Evolutionary conservation across 345 rosid genomes (phyloP).

Genomic region (Trapa bicornis): DNA sequence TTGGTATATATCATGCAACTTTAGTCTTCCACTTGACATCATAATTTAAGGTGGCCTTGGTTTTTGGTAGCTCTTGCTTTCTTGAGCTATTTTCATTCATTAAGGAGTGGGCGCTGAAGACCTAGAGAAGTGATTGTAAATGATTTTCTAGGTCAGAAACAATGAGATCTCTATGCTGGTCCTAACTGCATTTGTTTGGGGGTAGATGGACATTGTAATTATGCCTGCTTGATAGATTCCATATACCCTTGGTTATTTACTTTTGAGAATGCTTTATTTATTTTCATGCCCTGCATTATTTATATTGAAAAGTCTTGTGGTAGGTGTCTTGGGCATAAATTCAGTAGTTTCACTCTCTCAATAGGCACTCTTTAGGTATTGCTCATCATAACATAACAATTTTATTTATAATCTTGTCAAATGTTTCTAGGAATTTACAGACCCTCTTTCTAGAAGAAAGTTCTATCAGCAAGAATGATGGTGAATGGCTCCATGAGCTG

Average conservation of each 20-base stretch:
- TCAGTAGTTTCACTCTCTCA: background rate
- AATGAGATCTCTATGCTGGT: no score
- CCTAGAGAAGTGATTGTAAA: no score
- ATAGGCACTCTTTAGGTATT: background rate
- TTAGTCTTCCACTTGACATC: no score
- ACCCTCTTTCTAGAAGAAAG: constrained; percentile 83
- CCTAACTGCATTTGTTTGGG: no score
- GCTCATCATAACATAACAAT: background rate
- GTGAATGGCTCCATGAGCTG: constrained; percentile 83
- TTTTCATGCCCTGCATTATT: background rate
- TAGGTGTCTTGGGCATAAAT: background rate
- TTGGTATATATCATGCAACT: no score
- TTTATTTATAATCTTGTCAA: background rate
- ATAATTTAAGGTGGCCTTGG: no score
- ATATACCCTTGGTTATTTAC: background rate
- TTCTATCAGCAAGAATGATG: constrained; percentile 49
- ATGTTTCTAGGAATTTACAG: constrained; percentile 47
- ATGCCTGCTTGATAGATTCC: background rate
- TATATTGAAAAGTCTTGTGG: background rate
- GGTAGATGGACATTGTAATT: background rate
- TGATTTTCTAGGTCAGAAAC: no score
- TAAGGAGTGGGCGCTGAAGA: no score
- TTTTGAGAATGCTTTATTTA: background rate
- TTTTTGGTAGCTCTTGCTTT: no score
- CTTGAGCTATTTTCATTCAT: no score